Percentiles rank a stretch among this genome's conserved stretches.
phyloP scores from a whole-genome alignment of 495 filamentous ascomycete genomes.

The Penicillium canescens region DNA sequence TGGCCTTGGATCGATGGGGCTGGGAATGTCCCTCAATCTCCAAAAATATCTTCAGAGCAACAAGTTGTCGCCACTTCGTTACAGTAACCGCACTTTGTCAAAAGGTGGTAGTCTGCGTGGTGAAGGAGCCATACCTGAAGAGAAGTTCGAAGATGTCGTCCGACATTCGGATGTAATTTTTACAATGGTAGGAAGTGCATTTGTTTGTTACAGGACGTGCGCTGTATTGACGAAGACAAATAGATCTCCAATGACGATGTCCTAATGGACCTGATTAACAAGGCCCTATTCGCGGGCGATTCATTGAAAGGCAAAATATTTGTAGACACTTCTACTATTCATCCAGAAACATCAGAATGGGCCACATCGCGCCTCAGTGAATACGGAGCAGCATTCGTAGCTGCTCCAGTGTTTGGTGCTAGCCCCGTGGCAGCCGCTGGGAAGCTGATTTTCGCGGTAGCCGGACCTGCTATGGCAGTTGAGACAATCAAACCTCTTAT shows the following conservation, averaged over 20 bases:
- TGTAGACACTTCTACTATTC: slow-evolving; percentile 42
- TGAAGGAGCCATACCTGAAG: slow-evolving; percentile 26
- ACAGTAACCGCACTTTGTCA: slow-evolving; percentile 36
- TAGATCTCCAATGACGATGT: slow-evolving; percentile 10
- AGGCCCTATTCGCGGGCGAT: slow-evolving; percentile 2
- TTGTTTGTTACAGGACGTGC: background rate
- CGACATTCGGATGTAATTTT: slow-evolving; percentile 33
- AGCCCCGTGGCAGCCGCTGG: slow-evolving; percentile 36
- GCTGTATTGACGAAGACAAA: slow-evolving; percentile 2
- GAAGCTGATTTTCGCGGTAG: slow-evolving; percentile 33
- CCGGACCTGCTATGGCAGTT: slow-evolving; percentile 29
- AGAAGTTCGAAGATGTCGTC: slow-evolving; percentile 28
- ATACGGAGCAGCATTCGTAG: slow-evolving; percentile 27
- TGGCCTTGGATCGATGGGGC: slow-evolving; percentile 45
- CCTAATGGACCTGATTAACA: slow-evolving; percentile 5
- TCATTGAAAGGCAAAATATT: slow-evolving; percentile 30
- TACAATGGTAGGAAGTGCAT: slow-evolving; percentile 21
- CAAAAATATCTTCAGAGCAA: slow-evolving; percentile 30
- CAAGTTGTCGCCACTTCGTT: slow-evolving; percentile 20
- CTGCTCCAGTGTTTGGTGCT: slow-evolving; percentile 41
- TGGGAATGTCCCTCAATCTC: slow-evolving; percentile 43
- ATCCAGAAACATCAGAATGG: slow-evolving; percentile 34
- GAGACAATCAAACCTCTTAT: slow-evolving; percentile 31
- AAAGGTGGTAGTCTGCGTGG: slow-evolving; percentile 28
- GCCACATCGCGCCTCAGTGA: slow-evolving; percentile 16